phyloP scores from a whole-genome alignment of 2,329 filamentous ascomycete species.

The Aspergillus alliaceus region DNA sequence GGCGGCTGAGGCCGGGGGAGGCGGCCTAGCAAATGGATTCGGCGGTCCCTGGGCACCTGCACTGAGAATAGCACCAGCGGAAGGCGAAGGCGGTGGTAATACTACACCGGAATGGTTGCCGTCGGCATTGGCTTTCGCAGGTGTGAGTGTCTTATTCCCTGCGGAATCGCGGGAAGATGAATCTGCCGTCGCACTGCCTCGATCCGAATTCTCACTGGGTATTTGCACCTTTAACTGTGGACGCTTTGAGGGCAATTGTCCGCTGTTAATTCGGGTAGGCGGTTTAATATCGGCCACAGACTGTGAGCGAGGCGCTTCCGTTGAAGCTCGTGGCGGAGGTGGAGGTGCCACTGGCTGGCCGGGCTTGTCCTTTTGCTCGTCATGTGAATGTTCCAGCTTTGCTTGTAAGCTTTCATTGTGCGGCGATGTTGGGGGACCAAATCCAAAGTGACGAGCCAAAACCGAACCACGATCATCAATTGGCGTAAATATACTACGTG shows the following conservation, averaged over 20 bases:
- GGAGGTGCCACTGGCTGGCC: constrained; percentile 57
- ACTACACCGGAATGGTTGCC: constrained; percentile 70
- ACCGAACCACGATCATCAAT: constrained; percentile 92
- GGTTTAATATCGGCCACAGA: constrained; percentile 69
- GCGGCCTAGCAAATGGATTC: constrained; percentile 90
- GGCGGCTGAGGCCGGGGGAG: constrained; percentile 58
- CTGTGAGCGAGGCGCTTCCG: constrained; percentile 47
- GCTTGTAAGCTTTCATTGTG: constrained; percentile 41
- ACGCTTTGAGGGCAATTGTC: constrained; percentile 66
- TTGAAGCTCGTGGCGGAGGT: constrained; percentile 51
- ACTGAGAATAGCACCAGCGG: constrained; percentile 78
- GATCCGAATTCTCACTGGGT: constrained; percentile 82
- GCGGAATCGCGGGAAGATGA: constrained; percentile 64
- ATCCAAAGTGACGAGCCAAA: constrained; percentile 76
- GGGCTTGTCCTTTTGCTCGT: constrained; percentile 59
- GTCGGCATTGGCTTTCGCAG: constrained; percentile 53
- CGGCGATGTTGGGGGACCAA: constrained; percentile 56
- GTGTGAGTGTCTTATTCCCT: constrained; percentile 59
- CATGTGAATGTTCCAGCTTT: constrained; percentile 34
- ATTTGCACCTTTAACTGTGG: constrained; percentile 92
- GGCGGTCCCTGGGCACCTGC: constrained; percentile 90
- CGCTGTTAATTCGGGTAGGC: constrained; percentile 75
- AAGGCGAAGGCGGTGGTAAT: constrained; percentile 88
- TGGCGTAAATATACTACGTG: constrained; percentile 93
- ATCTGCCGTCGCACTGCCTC: constrained; percentile 69